Evolutionary conservation across 331 rosid genomes (phyloP).

Genomic region (Cucumis variabilis): DNA sequence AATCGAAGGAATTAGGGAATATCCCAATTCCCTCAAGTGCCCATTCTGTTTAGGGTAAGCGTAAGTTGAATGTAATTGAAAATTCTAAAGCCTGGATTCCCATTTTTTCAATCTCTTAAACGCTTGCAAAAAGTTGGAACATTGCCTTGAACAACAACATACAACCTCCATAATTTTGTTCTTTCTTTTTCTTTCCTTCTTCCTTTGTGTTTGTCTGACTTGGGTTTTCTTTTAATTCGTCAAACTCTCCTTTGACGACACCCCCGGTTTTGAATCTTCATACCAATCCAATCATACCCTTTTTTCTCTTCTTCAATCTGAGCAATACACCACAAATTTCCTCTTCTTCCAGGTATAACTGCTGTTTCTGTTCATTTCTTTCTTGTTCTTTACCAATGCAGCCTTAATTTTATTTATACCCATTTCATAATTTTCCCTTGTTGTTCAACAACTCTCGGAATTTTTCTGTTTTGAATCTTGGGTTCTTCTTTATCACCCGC

Average conservation of each 20-base stretch:
- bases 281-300: constrained; percentile 12
- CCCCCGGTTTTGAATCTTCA: not conserved
- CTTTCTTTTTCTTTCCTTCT: not conserved
- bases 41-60: constrained; percentile 24
- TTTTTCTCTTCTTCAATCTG: constrained; percentile 6
- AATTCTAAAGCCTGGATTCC: not conserved
- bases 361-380: not conserved
- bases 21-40: constrained; percentile 3
- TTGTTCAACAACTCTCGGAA: not conserved
- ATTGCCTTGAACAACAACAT: not conserved
- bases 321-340: not conserved
- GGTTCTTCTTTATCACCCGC: not conserved
- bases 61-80: constrained; percentile 3
- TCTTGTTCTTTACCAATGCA: not conserved
- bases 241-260: not conserved
- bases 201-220: not conserved
- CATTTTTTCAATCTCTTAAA: not conserved
- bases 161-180: not conserved
- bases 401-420: not conserved
- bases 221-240: not conserved
- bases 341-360: constrained; percentile 21
- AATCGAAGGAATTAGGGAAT: constrained; percentile 13
- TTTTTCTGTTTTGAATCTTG: constrained; percentile 10
- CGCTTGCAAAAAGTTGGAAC: not conserved
- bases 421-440: not conserved